These are phyloP conservation scores for Corylus avellana DNA, from an alignment of 306 rosid genomes.

Conservation along the genomic window DNA sequence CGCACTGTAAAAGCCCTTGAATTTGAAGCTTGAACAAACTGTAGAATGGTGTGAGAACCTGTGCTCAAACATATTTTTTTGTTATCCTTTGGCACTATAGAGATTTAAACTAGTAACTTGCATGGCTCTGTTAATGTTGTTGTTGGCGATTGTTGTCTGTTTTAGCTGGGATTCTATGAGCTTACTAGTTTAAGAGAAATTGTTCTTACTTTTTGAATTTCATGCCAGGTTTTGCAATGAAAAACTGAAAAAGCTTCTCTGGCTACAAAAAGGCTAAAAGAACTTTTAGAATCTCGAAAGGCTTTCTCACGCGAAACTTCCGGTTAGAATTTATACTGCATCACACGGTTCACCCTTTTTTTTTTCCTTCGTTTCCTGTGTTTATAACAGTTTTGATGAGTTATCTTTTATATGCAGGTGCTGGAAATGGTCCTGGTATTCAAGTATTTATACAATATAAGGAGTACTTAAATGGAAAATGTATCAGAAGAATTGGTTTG, in stretches of 20 bases:
- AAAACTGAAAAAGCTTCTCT: constrained; percentile 77
- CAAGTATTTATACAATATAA: constrained; percentile 52
- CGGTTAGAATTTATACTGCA: constrained; percentile 36
- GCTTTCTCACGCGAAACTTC: constrained; percentile 64
- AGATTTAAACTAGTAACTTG: not conserved
- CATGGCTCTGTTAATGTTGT: not conserved
- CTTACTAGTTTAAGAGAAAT: constrained; percentile 17
- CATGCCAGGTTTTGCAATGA: constrained; percentile 78
- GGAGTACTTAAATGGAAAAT: not conserved
- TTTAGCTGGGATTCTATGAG: constrained; percentile 6
- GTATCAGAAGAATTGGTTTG: constrained; percentile 16
- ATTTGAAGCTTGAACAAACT: not conserved
- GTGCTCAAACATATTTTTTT: not conserved
- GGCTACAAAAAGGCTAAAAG: constrained; percentile 65
- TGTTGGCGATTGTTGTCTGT: not conserved
- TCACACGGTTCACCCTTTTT: constrained; percentile 6
- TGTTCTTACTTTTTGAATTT: constrained; percentile 18
- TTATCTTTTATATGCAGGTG: constrained; percentile 36
- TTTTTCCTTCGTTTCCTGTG: not conserved
- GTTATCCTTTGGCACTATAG: not conserved
- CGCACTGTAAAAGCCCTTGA: not conserved
- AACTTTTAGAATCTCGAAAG: constrained; percentile 69
- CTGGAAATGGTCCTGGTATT: constrained; percentile 66
- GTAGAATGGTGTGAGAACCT: not conserved
- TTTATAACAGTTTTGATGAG: constrained; percentile 15